These are phyloP conservation scores for Byssothecium circinans DNA, from an alignment of 2,329 filamentous ascomycete species.

Conservation along the genomic window DNA sequence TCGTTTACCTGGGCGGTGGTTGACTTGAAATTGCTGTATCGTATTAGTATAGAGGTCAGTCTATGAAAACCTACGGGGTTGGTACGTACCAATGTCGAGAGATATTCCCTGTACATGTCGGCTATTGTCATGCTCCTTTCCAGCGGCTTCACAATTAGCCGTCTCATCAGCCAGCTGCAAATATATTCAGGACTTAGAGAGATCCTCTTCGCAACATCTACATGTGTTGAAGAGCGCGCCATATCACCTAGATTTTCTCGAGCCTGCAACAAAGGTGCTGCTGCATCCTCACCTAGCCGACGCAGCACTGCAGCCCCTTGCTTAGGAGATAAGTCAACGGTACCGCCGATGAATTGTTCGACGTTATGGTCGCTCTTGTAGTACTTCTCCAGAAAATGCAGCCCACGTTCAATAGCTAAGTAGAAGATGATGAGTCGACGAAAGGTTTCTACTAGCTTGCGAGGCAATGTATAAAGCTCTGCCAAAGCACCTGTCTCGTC, in stretches of 20 bases:
- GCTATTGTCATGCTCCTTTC: slow-evolving; percentile 27
- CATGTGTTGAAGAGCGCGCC: slow-evolving; percentile 15
- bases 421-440: slow-evolving; percentile 26
- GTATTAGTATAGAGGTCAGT: slow-evolving; percentile 11
- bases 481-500: slow-evolving; percentile 29
- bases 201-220: slow-evolving; percentile 18
- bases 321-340: slow-evolving; percentile 7
- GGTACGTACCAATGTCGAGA: slow-evolving; percentile 32
- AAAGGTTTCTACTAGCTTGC: slow-evolving; percentile 24
- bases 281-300: slow-evolving; percentile 19
- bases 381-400: slow-evolving; percentile 18
- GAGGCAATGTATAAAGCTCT: slow-evolving; percentile 27
- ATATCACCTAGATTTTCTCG: slow-evolving; percentile 32
- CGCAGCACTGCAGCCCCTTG: slow-evolving; percentile 9
- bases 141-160: slow-evolving; percentile 32
- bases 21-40: slow-evolving; percentile 38
- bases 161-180: slow-evolving; percentile 35
- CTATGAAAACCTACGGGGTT: neutral
- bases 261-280: slow-evolving; percentile 12
- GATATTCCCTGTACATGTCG: slow-evolving; percentile 37
- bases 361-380: slow-evolving; percentile 1
- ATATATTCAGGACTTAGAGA: slow-evolving; percentile 33
- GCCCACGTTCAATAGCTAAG: slow-evolving; percentile 29
- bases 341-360: neutral
- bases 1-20: slow-evolving; percentile 35